phyloP scores from a whole-genome alignment of 73 alveolate species.

The Paramecium pentaurelia region DNA sequence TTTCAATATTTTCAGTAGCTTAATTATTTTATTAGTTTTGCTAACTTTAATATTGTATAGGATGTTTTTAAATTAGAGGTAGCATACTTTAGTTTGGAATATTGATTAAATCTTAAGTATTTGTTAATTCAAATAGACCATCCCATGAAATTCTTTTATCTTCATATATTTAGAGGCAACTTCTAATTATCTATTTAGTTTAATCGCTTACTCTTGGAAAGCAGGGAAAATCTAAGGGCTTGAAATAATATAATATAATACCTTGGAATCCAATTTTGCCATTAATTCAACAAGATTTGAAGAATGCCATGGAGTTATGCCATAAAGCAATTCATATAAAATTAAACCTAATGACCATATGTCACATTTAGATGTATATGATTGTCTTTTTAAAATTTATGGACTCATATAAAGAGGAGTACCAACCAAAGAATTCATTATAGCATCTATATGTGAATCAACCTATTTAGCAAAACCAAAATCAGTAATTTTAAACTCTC shows the following conservation, averaged over 20 bases:
- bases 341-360: conserved; percentile 63
- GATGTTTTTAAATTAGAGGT: neutral
- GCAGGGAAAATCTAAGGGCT: neutral
- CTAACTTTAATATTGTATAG: neutral
- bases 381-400: conserved; percentile 41
- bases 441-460: conserved; percentile 39
- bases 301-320: conserved; percentile 57
- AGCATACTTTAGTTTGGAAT: neutral
- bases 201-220: neutral
- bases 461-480: conserved; percentile 54
- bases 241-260: neutral
- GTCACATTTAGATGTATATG: conserved; percentile 55
- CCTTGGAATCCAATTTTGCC: neutral
- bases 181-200: neutral
- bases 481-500: conserved; percentile 42
- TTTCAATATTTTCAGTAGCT: neutral
- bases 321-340: conserved; percentile 55
- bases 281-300: neutral
- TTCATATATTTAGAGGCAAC: neutral
- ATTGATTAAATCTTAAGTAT: neutral
- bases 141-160: neutral
- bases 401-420: conserved; percentile 66
- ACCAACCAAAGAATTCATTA: conserved; percentile 59
- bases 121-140: neutral
- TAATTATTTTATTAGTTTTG: neutral